Evolutionary conservation across 208 protist species (phyloP).

Genomic region (Crithidia thermophila): DNA sequence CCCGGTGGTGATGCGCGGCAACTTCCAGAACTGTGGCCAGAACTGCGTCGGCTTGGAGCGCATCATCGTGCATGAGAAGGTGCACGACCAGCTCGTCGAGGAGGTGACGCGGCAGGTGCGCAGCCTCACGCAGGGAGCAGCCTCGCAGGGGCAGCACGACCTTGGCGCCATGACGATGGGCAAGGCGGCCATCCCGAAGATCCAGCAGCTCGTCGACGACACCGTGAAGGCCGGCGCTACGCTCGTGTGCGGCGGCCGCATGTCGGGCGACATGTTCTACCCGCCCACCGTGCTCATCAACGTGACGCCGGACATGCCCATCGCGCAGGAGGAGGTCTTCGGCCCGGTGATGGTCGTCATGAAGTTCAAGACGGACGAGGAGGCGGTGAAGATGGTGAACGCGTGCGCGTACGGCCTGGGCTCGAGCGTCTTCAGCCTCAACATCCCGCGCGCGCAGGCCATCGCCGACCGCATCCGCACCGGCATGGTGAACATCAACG

Average conservation of each 20-base stretch:
- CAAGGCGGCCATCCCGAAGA: conserved; percentile 79
- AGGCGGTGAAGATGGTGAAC: conserved; percentile 91
- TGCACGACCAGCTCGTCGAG: conserved; percentile 90
- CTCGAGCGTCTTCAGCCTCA: conserved; percentile 86
- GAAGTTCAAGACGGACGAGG: conserved; percentile 86
- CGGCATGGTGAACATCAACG: conserved; percentile 94
- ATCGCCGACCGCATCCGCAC: conserved; percentile 85
- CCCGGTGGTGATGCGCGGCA: conserved; percentile 88
- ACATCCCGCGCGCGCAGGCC: conserved; percentile 75
- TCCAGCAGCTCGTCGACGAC: conserved; percentile 91
- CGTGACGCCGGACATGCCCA: conserved; percentile 87
- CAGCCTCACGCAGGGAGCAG: conserved; percentile 79
- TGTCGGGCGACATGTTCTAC: conserved; percentile 71
- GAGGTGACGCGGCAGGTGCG: conserved; percentile 57
- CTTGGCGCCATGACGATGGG: conserved; percentile 96
- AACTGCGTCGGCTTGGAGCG: conserved; percentile 92
- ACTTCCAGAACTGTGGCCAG: conserved; percentile 95
- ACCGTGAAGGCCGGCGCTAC: conserved; percentile 90
- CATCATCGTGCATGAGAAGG: conserved; percentile 81
- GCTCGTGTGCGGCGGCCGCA: conserved; percentile 85
- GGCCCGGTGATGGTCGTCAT: conserved; percentile 94
- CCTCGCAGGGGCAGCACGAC: conserved; percentile 74
- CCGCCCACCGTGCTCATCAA: conserved; percentile 93
- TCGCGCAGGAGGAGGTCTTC: conserved; percentile 95
- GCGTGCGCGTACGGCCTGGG: conserved; percentile 90